A percentile compares a stretch with the other conserved stretches of the same genome.
Conservation (phyloP, 2,329 filamentous ascomycete genomes). For the Madurella mycetomatis region DNA sequence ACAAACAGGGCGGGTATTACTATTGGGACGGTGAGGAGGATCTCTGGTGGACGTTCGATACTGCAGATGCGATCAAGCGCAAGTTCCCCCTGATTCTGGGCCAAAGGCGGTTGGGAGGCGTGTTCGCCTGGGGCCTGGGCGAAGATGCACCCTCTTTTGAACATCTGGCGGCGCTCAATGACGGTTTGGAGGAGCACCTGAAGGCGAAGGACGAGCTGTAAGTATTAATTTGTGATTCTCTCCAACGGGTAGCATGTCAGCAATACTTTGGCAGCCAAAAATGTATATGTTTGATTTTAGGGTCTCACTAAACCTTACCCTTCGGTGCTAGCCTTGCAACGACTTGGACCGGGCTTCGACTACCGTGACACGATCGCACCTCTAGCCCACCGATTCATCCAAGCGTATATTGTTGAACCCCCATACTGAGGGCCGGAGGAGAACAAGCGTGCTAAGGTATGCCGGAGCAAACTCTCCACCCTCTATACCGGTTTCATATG, state of each 20-base stretch:
- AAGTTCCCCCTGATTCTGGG: constrained; percentile 61
- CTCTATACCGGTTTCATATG: too few relatives aligned
- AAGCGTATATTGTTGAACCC: too few relatives aligned
- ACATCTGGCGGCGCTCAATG: constrained; percentile 35
- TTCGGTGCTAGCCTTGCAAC: too few relatives aligned
- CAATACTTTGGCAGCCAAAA: neutral
- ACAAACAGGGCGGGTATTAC: constrained; percentile 58
- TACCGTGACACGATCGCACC: too few relatives aligned
- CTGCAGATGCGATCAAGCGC: constrained; percentile 50
- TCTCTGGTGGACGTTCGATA: constrained; percentile 74
- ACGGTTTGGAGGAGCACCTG: constrained; percentile 21
- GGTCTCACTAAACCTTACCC: too few relatives aligned
- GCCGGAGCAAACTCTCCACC: too few relatives aligned
- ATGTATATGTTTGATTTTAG: too few relatives aligned
- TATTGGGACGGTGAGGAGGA: constrained; percentile 58
- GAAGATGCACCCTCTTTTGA: constrained; percentile 54
- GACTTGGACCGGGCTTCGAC: too few relatives aligned
- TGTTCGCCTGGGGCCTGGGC: constrained; percentile 72
- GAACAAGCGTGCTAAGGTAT: too few relatives aligned
- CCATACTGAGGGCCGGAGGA: too few relatives aligned
- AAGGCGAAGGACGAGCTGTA: constrained; percentile 26
- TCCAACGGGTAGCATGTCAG: neutral
- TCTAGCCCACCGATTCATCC: too few relatives aligned
- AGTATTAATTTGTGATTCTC: neutral
- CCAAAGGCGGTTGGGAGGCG: constrained; percentile 56